Percentiles rank a stretch among this genome's conserved stretches.
Evolutionary conservation across 202 grass and related monocot species (phyloP).

Genomic region (Eragrostis tef): DNA sequence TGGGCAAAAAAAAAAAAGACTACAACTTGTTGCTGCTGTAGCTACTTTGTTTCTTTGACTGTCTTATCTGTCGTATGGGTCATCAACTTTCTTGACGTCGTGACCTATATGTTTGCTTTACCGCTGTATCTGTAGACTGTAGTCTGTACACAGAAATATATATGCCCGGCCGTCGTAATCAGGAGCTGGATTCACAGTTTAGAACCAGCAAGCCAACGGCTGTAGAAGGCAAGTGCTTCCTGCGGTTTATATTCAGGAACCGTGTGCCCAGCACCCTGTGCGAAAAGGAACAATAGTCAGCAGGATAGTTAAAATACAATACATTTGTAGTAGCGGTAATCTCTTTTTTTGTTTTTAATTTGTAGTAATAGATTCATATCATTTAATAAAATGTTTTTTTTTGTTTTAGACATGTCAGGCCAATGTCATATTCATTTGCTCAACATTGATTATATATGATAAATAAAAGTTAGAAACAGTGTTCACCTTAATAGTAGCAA

Average conservation of each 20-base stretch:
- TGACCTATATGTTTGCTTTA: slow-evolving; percentile 11
- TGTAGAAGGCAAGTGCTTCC: slow-evolving; percentile 83
- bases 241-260: slow-evolving; percentile 91
- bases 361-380: slow-evolving; percentile 14
- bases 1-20: slow-evolving; percentile 33
- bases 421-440: neutral
- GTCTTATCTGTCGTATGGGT: slow-evolving; percentile 33
- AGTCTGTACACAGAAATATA: slow-evolving; percentile 7
- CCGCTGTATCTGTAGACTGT: no score
- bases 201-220: slow-evolving; percentile 66
- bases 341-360: neutral
- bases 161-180: slow-evolving; percentile 29
- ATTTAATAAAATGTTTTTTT: neutral
- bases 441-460: slow-evolving; percentile 11
- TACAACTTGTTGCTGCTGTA: neutral
- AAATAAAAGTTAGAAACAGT: slow-evolving; percentile 19
- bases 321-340: neutral
- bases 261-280: slow-evolving; percentile 87
- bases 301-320: neutral
- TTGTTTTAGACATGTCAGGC: neutral
- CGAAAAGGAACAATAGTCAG: neutral
- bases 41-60: slow-evolving; percentile 29
- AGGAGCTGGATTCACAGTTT: slow-evolving; percentile 55
- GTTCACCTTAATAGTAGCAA: slow-evolving; percentile 90
- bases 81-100: neutral